A percentile compares a stretch with the other conserved stretches of the same genome.
These are phyloP conservation scores for Penicillium sp. DNA, from an alignment of 2,329 filamentous ascomycete species.

Conservation along the genomic window DNA sequence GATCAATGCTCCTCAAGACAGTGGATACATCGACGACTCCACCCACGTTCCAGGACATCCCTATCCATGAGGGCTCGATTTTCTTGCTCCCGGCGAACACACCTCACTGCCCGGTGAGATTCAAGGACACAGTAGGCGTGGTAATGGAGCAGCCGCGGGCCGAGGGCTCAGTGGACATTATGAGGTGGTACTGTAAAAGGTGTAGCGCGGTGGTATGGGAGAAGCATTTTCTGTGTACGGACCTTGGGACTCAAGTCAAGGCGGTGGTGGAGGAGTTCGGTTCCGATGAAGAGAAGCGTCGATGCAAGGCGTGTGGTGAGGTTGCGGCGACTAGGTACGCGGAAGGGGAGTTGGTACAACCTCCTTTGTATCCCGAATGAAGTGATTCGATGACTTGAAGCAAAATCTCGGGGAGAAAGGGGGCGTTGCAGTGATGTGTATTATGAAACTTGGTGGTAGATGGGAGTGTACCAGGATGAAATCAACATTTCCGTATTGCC, in stretches of 20 bases:
- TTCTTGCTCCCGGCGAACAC: conserved; percentile 89
- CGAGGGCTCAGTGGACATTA: conserved; percentile 63
- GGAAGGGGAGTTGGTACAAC: conserved; percentile 43
- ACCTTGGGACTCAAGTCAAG: conserved; percentile 93
- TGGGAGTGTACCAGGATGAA: conserved; percentile 7
- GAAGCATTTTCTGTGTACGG: conserved; percentile 78
- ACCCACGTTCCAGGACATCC: conserved; percentile 68
- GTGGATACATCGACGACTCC: conserved; percentile 60
- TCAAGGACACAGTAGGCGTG: conserved; percentile 87
- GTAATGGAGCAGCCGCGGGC: conserved; percentile 84
- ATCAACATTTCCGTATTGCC: neutral
- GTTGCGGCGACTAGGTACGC: conserved; percentile 57
- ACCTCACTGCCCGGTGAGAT: conserved; percentile 93
- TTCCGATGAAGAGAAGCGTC: conserved; percentile 63
- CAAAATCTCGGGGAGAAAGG: neutral
- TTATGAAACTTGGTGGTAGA: neutral
- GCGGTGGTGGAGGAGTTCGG: conserved; percentile 79
- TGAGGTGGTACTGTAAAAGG: conserved; percentile 83
- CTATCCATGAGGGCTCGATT: conserved; percentile 89
- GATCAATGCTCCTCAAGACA: conserved; percentile 88
- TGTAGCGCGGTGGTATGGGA: conserved; percentile 77
- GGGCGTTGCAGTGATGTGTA: neutral
- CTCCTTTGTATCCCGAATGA: conserved; percentile 37
- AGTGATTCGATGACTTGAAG: neutral
- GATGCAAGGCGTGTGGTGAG: conserved; percentile 69